phyloP scores from a whole-genome alignment of 768 basidiomycete genomes.

The Lactarius evosmus region DNA sequence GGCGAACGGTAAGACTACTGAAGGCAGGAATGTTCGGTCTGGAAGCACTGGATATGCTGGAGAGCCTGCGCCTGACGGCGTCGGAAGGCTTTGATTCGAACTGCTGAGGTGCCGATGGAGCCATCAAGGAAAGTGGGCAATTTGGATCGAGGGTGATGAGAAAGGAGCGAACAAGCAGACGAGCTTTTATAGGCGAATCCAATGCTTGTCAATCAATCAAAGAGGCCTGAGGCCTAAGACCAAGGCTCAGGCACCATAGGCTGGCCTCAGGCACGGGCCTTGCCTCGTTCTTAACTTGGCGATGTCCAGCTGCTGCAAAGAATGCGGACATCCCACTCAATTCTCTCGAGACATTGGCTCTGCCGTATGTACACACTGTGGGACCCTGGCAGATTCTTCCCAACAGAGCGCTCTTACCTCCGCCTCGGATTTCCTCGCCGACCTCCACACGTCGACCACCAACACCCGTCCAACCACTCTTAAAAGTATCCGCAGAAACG shows the following conservation, averaged over 20 bases:
- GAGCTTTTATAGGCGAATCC: conserved; percentile 8
- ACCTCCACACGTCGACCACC: conserved; percentile 30
- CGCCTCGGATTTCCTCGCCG: conserved; percentile 38
- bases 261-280: not conserved
- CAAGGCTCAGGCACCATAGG: not conserved
- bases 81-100: conserved; percentile 66
- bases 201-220: too few species aligned
- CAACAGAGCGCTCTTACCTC: conserved; percentile 55
- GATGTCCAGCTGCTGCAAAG: conserved; percentile 21
- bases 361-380: conserved; percentile 65
- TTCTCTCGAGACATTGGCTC: conserved; percentile 25
- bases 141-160: conserved; percentile 42
- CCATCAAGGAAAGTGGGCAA: conserved; percentile 9
- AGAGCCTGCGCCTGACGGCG: conserved; percentile 65
- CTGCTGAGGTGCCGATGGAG: conserved; percentile 31
- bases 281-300: too few species aligned
- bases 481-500: conserved; percentile 47
- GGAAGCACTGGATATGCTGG: conserved; percentile 47
- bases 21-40: conserved; percentile 56
- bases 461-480: conserved; percentile 37
- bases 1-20: conserved; percentile 63
- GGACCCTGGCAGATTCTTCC: conserved; percentile 60
- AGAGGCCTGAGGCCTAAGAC: too few species aligned
- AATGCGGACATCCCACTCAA: conserved; percentile 26
- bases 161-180: conserved; percentile 19